Evolutionary conservation across 2,329 filamentous ascomycete species (phyloP), one percentile per base, ranked within the genome.

Genomic region (Thyridium curvatum): DNA sequence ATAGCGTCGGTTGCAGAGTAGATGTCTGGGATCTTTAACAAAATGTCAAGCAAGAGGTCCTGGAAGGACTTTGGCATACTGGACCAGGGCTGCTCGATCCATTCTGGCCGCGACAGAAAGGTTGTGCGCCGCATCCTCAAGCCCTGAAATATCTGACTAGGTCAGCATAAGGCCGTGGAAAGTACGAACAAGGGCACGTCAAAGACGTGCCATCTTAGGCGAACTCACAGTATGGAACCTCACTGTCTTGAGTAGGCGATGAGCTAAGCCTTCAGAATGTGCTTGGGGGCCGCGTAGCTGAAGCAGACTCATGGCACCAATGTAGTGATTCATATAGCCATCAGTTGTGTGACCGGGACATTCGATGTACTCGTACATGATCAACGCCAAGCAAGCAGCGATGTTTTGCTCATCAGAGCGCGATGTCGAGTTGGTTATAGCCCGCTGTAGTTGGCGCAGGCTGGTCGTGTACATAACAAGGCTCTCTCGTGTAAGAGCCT

Each of bases 361-460:
- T 35, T 51, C 49, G 36, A 40, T 38, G 14, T 51, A 28, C 41
- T 53, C 50, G 41, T 49, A 53, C 37, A 48, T 29, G 17, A 47
- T 33, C 18, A 50, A 39, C 1, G 46, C 46, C 39, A 47, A 16
- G 33, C 41, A 44, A 12, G 49, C 47, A 2, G 49, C 49, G 17
- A 52, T 35, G 8, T 37, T 52, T 36, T 49, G 39, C 36, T 49
- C 46, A 4, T 30, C 8, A 14, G 31, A 18, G 17, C 34, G 41
- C 8, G 21, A 31, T 18, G 12, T 6, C 12, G 41, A 43, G 30
- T 44, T 32, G 18, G 30, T 18, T n/a, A 49, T 38, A 26, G 45
- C 46, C 8, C 34, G 30, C 5, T 45, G 41, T 18, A 49, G 43
- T n/a, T 41, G 32, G 12, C 31, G 34, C 8, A 49, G 37, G 13